Conservation (phyloP, 2,329 filamentous ascomycete species). For the Botrytis hyacinthi region DNA sequence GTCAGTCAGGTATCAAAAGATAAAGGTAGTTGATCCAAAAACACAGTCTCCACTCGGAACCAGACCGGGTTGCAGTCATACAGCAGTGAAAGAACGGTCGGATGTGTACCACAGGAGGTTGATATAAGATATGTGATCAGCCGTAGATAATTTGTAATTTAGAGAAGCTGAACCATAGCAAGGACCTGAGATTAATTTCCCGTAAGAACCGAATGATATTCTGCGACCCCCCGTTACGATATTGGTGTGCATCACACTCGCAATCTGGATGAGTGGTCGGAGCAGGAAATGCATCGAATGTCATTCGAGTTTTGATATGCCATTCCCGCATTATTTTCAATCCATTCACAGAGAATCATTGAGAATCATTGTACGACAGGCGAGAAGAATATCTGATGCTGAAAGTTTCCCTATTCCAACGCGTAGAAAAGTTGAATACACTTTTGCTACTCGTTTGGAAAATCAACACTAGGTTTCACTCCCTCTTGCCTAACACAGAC, state of each 20-base stretch:
- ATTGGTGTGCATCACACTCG: background rate
- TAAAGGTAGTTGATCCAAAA: background rate
- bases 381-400: background rate
- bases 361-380: background rate
- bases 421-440: background rate
- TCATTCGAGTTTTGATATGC: background rate
- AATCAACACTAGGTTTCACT: background rate
- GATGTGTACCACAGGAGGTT: conserved; percentile 3
- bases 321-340: background rate
- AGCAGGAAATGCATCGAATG: background rate
- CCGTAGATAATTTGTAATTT: conserved; percentile 4
- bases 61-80: background rate
- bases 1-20: background rate
- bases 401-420: background rate
- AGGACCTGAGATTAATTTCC: background rate
- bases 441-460: background rate
- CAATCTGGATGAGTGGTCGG: background rate
- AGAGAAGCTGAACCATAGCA: background rate
- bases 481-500: background rate
- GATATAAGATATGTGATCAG: conserved; percentile 15
- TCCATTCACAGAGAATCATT: background rate
- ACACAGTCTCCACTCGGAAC: background rate
- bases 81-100: background rate
- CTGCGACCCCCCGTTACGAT: background rate
- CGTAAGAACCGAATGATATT: background rate